These are phyloP conservation scores for Xanthoconium separans DNA, from an alignment of 1,284 basidiomycete genomes.

Conservation along the genomic window DNA sequence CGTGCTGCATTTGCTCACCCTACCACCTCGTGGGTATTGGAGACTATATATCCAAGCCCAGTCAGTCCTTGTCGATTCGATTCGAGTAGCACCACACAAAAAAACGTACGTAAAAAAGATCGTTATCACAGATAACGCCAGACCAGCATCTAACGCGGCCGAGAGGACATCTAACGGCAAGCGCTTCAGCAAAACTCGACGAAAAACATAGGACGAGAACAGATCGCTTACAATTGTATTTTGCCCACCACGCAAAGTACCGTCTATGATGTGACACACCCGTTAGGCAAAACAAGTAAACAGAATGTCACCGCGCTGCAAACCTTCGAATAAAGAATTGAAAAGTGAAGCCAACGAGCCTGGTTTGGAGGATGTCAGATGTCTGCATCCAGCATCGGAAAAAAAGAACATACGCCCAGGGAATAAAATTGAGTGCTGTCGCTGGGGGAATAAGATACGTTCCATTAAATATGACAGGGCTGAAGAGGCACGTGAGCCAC, in stretches of 20 bases:
- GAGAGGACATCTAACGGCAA: constrained; percentile 49
- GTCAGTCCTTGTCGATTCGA: not conserved
- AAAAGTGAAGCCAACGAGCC: constrained; percentile 56
- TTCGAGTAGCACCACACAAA: not conserved
- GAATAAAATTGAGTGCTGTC: constrained; percentile 43
- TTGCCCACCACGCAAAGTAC: constrained; percentile 70
- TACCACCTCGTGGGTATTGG: constrained; percentile 31
- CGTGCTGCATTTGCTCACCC: constrained; percentile 20
- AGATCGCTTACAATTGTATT: constrained; percentile 55
- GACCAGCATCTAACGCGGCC: constrained; percentile 58
- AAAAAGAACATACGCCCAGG: constrained; percentile 34
- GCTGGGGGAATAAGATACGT: constrained; percentile 39
- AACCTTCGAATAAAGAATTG: constrained; percentile 57
- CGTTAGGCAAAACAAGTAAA: constrained; percentile 34
- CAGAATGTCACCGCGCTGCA: constrained; percentile 22
- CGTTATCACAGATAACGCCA: constrained; percentile 47
- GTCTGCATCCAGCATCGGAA: too few relatives aligned
- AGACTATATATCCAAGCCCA: constrained; percentile 21
- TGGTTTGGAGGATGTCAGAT: constrained; percentile 1
- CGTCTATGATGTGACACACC: constrained; percentile 31
- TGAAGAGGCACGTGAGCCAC: constrained; percentile 5
- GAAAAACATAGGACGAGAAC: not conserved
- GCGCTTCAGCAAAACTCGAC: not conserved
- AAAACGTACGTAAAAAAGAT: constrained; percentile 49
- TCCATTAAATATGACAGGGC: constrained; percentile 37